Percentiles rank a stretch among this genome's conserved stretches.
Evolutionary conservation across 176 grass and related monocot species (phyloP).

Genomic region (Eremochloa ophiuroides): DNA sequence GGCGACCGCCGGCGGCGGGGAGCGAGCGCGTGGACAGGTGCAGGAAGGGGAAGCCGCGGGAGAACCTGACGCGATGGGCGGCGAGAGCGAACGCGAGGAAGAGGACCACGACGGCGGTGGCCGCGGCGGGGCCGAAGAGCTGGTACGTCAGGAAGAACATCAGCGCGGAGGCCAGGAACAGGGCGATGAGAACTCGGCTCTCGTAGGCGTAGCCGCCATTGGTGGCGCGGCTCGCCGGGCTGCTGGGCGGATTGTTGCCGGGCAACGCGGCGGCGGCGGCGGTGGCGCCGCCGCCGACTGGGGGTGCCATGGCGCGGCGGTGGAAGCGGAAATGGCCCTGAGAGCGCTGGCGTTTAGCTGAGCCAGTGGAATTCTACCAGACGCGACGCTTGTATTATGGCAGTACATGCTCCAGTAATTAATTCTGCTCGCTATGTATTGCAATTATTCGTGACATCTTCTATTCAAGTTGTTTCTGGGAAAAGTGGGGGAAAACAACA

Average conservation of each 20-base stretch:
- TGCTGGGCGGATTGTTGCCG: not conserved
- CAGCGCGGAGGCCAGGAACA: conserved; percentile 2
- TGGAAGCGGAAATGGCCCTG: not conserved
- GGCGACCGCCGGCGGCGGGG: not conserved
- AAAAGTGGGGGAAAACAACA: too few relatives aligned
- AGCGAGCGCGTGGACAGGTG: not conserved
- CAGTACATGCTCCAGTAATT: too few relatives aligned
- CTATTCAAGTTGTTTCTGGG: too few relatives aligned
- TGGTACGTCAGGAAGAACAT: conserved; percentile 19
- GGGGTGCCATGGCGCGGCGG: not conserved
- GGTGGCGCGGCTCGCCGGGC: not conserved
- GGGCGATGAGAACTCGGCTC: not conserved
- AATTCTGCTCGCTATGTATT: too few relatives aligned
- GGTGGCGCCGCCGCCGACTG: not conserved
- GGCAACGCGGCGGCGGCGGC: not conserved
- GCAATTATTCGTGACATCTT: too few relatives aligned
- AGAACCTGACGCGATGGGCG: not conserved
- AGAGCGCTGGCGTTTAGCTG: not conserved
- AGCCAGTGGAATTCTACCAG: not conserved
- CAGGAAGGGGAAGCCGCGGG: conserved; percentile 29
- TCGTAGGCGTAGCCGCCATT: not conserved
- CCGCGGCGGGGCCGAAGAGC: conserved; percentile 11
- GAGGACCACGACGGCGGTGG: not conserved
- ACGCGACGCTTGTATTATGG: too few relatives aligned
- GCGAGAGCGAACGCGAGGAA: not conserved